Base-by-base conservation (phyloP, 1,284 basidiomycete species). In the Golubevia sp. region DNA sequence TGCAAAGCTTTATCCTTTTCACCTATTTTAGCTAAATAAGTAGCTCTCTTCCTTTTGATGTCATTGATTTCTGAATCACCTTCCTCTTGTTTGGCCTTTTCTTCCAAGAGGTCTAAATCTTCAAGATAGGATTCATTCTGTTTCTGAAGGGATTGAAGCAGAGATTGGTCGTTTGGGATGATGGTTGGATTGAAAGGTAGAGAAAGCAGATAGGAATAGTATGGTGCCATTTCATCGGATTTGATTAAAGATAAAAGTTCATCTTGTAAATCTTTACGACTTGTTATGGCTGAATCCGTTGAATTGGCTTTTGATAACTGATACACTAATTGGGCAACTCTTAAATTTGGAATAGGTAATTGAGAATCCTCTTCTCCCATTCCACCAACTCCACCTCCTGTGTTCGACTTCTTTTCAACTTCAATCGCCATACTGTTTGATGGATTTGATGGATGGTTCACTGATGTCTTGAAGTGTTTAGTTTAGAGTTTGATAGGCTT, bases 61-160 rank as follows among this genome's bases (percentile, higher is more conserved):
- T 97, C 94, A 24, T 90, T 91, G 69, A 98, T 92, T 84, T 99
- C 96, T 7, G 91, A 91, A 85, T 98, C 95, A 56, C 95, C 96
- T 78, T 95, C 90, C 8, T 90, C 93, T 86, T 93, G 91, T 85
- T 94, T 88, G 0, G 94, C 94, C 73, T 95, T 92, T 71, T 88
- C 89, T 56, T 97, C 87, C 66, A 91, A 87, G 68, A 90, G 89
- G 59, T 97, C 92, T 6, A 98, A 86, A 68, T 88, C 88, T 64
- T 89, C 88, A 24, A 98, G 88, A 77, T 92, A 89, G 49, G 88
- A 89, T 59, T 87, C 85, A 84, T 98, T 98, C 59, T 88, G 88
- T 61, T 88, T 88, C 77, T 93, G 89, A 83, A 98, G 88, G 24
- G 86, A 85, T 15, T 88, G 86, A 1, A 96, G 86, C 3, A 96